Base-by-base conservation (phyloP, 2,329 filamentous ascomycete genomes). In the Grosmannia huntii region DNA sequence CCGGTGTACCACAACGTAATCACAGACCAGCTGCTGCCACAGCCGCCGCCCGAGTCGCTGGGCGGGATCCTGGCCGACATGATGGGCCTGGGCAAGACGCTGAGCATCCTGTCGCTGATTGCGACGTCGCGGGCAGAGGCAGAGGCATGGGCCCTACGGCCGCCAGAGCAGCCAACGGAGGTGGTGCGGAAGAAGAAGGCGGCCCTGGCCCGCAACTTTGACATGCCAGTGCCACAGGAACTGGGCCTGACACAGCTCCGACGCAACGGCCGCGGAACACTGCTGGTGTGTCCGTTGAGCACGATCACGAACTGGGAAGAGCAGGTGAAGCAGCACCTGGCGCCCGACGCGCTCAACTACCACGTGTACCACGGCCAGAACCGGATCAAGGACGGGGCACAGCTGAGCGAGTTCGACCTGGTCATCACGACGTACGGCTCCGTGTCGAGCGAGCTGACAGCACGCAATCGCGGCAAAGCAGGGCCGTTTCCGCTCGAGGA, bases 221-320 rank as follows among this genome's bases (percentile, higher is more conserved):
- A 73, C 46, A 64, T 72, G 25, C 70, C 75, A 25, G 68, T 67
- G 36, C 75, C 75, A 23, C 68, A 74, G 23, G 67, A 70, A 1
- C 68, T 83, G 21, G 75, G 71, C 2, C 69, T 83, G 23, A 81
- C 78, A 14, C 71, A 67, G 12, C 68, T 87, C n/a, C 71, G 73
- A 23, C 76, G 75, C 49, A 95, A 96, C 66, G 83, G 82, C 6
- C 87, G 84, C 66, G 84, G 88, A 0, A 97, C 94, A 0, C 75
- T 99, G 36, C 78, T 99, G 21, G 83, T 99, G 19, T 95, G 88
- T 59, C 94, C 94, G 1, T 78, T 96, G 3, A 96, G 89, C 66
- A 94, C 92, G 0, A 84, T 97, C 59, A 86, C 87, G 28, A 99
- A 97, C 66, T 99, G 94, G 94, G 87, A 92, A 65, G 84, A 90